Percentiles rank a stretch among this genome's conserved stretches.
Evolutionary conservation across 1,284 basidiomycete genomes (phyloP).

Genomic region (Rhodofomes roseus): DNA sequence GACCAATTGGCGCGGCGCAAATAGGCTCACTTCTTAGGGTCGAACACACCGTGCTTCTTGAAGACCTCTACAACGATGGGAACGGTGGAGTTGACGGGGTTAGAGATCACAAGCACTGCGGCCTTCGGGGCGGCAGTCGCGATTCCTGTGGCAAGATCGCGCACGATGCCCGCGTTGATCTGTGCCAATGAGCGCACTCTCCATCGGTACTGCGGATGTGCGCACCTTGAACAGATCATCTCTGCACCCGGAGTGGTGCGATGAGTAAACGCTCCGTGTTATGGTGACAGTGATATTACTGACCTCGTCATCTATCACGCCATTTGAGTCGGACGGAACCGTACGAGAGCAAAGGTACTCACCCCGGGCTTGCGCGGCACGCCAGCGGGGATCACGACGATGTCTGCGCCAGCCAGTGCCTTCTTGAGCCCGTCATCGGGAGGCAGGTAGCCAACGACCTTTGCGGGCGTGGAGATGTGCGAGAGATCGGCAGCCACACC

Average conservation of each 20-base stretch:
- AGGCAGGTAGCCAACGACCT: slow-evolving; percentile 74
- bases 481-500: slow-evolving; percentile 95
- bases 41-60: slow-evolving; percentile 89
- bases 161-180: slow-evolving; percentile 98
- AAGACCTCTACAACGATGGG: slow-evolving; percentile 95
- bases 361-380: slow-evolving; percentile 95
- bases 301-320: slow-evolving; percentile 70
- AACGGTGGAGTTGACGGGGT: slow-evolving; percentile 97
- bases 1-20: not conserved
- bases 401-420: slow-evolving; percentile 79
- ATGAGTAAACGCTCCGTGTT: slow-evolving; percentile 10
- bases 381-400: slow-evolving; percentile 97
- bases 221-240: slow-evolving; percentile 92
- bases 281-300: slow-evolving; percentile 15
- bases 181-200: slow-evolving; percentile 26
- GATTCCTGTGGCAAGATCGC: slow-evolving; percentile 87
- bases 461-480: slow-evolving; percentile 80
- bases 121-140: slow-evolving; percentile 88
- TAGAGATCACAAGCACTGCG: slow-evolving; percentile 92
- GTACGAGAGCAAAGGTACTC: slow-evolving; percentile 29
- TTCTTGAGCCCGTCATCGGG: slow-evolving; percentile 81
- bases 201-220: not conserved
- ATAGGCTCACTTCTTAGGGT: slow-evolving; percentile 73
- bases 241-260: slow-evolving; percentile 37
- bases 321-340: slow-evolving; percentile 6